Percentiles rank a stretch among this genome's conserved stretches.
phyloP scores from a whole-genome alignment of 108 stramenopile species.

The Cyclostephanos tholiformis region DNA sequence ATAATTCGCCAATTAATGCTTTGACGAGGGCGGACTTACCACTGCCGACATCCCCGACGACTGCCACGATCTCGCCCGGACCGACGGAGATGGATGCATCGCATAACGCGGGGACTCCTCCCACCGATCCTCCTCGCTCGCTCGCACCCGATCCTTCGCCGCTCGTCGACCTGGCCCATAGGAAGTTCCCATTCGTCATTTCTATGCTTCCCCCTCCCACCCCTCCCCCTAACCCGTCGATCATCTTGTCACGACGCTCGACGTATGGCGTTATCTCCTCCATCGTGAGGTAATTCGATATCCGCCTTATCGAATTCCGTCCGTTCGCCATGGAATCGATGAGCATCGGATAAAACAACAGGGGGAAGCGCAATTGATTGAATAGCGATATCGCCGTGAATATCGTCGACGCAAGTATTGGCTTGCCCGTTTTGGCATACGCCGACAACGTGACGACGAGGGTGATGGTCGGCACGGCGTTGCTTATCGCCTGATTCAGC shows the following conservation, averaged over 20 bases:
- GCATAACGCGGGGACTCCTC: constrained; percentile 57
- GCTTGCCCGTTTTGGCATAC: constrained; percentile 61
- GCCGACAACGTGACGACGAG: constrained; percentile 76
- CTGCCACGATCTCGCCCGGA: constrained; percentile 80
- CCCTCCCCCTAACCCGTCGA: constrained; percentile 42
- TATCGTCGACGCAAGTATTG: constrained; percentile 79
- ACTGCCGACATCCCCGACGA: constrained; percentile 86
- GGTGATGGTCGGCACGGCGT: constrained; percentile 70
- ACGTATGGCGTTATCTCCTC: constrained; percentile 75
- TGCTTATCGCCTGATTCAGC: constrained; percentile 69
- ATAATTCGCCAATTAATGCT: constrained; percentile 85
- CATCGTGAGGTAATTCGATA: constrained; percentile 63
- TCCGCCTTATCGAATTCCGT: constrained; percentile 64
- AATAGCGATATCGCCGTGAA: constrained; percentile 93
- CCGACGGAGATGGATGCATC: constrained; percentile 59
- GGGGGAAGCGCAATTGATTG: constrained; percentile 91
- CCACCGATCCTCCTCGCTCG: constrained; percentile 13
- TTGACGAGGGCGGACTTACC: constrained; percentile 89
- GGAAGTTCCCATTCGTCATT: constrained; percentile 72
- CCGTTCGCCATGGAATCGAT: constrained; percentile 79
- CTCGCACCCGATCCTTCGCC: constrained; percentile 35
- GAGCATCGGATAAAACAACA: constrained; percentile 87
- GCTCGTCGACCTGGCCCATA: constrained; percentile 47
- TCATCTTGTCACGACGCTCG: constrained; percentile 31
- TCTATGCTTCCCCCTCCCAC: constrained; percentile 62